phyloP scores from a whole-genome alignment of 2,329 filamentous ascomycete genomes.

The Rhynchosporium agropyri region DNA sequence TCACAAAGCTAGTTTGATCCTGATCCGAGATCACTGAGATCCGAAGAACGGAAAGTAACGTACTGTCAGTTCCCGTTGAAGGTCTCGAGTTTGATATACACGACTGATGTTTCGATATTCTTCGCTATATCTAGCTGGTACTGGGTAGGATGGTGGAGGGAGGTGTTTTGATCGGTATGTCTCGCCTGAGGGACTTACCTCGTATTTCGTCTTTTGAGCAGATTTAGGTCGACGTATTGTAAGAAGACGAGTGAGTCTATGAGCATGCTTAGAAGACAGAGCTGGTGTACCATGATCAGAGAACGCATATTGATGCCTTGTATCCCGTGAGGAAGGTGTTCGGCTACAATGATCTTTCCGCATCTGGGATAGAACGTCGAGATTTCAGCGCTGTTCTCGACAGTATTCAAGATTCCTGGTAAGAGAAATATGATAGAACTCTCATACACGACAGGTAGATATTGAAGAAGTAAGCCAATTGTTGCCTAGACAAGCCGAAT shows the following conservation, averaged over 20 bases:
- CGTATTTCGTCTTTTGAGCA: background rate
- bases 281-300: background rate
- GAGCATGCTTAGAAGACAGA: background rate
- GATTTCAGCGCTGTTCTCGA: background rate
- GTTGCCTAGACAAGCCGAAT: background rate
- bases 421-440: background rate
- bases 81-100: background rate
- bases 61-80: slow-evolving; percentile 40
- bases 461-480: background rate
- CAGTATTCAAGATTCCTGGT: background rate
- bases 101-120: slow-evolving; percentile 8
- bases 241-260: slow-evolving; percentile 1
- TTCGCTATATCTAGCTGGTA: slow-evolving; percentile 8
- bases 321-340: slow-evolving; percentile 8
- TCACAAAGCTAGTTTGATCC: no score
- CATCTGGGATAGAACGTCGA: slow-evolving; percentile 56
- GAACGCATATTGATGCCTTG: slow-evolving; percentile 47
- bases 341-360: slow-evolving; percentile 47
- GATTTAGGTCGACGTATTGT: background rate
- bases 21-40: no score
- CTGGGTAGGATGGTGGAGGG: slow-evolving; percentile 10
- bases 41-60: background rate
- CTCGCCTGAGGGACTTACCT: slow-evolving; percentile 2
- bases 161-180: background rate
- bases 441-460: background rate